These are phyloP conservation scores for Penicillium oxalicum DNA, from an alignment of 2,329 filamentous ascomycete genomes.

Conservation along the genomic window DNA sequence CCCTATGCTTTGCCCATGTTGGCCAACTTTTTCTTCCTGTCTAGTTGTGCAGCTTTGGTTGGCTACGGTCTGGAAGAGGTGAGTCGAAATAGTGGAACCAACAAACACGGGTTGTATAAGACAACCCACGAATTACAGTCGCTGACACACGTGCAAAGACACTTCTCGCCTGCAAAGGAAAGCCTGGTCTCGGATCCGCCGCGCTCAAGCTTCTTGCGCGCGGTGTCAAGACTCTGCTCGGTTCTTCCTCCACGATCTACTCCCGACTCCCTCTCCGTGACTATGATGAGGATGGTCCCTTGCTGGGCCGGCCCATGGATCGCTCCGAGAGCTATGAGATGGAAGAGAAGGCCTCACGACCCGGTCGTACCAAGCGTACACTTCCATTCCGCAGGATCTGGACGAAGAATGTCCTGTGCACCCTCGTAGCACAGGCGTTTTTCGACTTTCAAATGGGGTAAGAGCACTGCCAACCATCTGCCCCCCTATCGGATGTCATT, in stretches of 20 bases:
- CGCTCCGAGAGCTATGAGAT: slow-evolving; percentile 32
- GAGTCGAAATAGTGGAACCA: neutral
- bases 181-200: slow-evolving; percentile 42
- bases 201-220: slow-evolving; percentile 27
- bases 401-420: slow-evolving; percentile 52
- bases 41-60: slow-evolving; percentile 50
- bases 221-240: slow-evolving; percentile 19
- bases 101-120: too few species aligned
- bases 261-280: slow-evolving; percentile 31
- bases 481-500: too few species aligned
- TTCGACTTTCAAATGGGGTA: slow-evolving; percentile 63
- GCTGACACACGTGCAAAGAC: slow-evolving; percentile 33
- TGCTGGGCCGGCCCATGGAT: slow-evolving; percentile 30
- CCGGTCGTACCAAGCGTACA: slow-evolving; percentile 34
- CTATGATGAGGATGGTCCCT: slow-evolving; percentile 32
- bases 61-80: slow-evolving; percentile 60
- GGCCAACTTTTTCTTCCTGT: slow-evolving; percentile 56
- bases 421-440: slow-evolving; percentile 59
- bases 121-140: neutral
- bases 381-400: slow-evolving; percentile 48
- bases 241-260: slow-evolving; percentile 29
- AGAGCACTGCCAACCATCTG: neutral
- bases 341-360: slow-evolving; percentile 30
- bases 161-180: slow-evolving; percentile 42
- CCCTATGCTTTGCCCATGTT: slow-evolving; percentile 66